Base-by-base conservation (phyloP, 192 early-diverging fungal species). In the Backusella westeae region DNA sequence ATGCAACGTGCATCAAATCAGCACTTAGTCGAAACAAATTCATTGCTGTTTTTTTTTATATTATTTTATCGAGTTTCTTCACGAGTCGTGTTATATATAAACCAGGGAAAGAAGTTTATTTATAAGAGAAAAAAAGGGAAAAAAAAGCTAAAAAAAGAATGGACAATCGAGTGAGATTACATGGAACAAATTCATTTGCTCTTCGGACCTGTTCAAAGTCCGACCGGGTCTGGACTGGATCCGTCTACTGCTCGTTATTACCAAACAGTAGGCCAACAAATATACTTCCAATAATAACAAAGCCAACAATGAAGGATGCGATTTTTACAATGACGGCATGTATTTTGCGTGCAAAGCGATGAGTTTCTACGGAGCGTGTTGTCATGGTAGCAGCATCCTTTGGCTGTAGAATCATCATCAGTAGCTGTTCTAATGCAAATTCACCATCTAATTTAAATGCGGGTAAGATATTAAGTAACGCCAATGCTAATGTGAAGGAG, bases 401-500 rank as follows among this genome's bases (percentile, higher is more conserved):
- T 66, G 73, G 56, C 21, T 67, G 56, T 35, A 81, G 23, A 32
- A 78, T 63, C 44, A 77, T 26, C 7, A 35, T 39, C 2, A 81
- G n/a, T 0, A 78, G 36, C 15, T 77, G 69, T 12, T 67, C 42
- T 14, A 92, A 74, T 1, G 93, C 90, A 76, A 91, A 89, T 46
- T 92, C 81, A n/a, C 93, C 93, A 76, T 94, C 93, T 72, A 94
- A 79, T 59, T 88, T 81, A 46, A 86, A 85, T 9, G 91, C 90
- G 3, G 93, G 93, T 19, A 94, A 79, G 78, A 94, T 94, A 73
- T 94, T 94, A 23, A 94, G 74, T 8, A 94, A 41, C 6, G 91
- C 84, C 36, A 94, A 75, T 23, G 92, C 92, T 15, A 90, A 49
- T 14, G 92, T 90, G 53, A 94, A 89, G 12, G 92, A 91, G 34